These are phyloP conservation scores for Pezicula rhizophila DNA, from an alignment of 2,329 filamentous ascomycete genomes.

Conservation along the genomic window DNA sequence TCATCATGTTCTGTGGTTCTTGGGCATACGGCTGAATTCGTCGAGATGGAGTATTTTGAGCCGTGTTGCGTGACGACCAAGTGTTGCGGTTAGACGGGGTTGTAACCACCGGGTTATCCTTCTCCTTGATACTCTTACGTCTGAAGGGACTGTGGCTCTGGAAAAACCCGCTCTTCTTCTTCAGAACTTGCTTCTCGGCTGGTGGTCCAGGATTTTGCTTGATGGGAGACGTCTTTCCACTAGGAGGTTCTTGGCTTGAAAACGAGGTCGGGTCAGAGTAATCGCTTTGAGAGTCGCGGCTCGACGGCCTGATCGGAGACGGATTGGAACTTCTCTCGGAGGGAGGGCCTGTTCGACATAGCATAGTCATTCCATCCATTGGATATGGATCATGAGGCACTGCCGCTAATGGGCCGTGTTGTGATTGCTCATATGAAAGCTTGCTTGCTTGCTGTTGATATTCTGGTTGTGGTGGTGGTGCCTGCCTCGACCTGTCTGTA, in stretches of 20 bases:
- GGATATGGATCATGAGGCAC: slow-evolving; percentile 93
- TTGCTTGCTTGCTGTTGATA: slow-evolving; percentile 15
- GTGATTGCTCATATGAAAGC: slow-evolving; percentile 28
- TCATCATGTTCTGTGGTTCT: slow-evolving; percentile 30
- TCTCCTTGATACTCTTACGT: slow-evolving; percentile 78
- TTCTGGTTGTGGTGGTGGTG: slow-evolving; percentile 20
- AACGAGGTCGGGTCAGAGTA: slow-evolving; percentile 84
- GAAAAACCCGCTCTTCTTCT: slow-evolving; percentile 80
- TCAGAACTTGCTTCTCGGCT: slow-evolving; percentile 59
- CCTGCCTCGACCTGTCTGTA: slow-evolving; percentile 17
- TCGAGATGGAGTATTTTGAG: slow-evolving; percentile 24
- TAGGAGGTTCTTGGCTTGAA: slow-evolving; percentile 76
- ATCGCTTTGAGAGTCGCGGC: slow-evolving; percentile 84
- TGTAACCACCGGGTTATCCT: slow-evolving; percentile 44
- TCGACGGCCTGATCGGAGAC: slow-evolving; percentile 68
- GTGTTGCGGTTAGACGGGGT: slow-evolving; percentile 47
- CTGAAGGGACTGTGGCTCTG: slow-evolving; percentile 89
- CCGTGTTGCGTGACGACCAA: slow-evolving; percentile 39
- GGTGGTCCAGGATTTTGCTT: slow-evolving; percentile 52
- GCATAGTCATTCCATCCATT: slow-evolving; percentile 94
- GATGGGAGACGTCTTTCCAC: slow-evolving; percentile 65
- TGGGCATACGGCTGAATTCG: slow-evolving; percentile 35
- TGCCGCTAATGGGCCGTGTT: slow-evolving; percentile 58
- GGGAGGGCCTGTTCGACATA: slow-evolving; percentile 71
- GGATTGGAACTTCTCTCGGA: slow-evolving; percentile 63